Evolutionary conservation across 78 protist genomes (phyloP), one percentile per base, ranked within the genome.

Genomic region (Chrysochromulina tobinii): DNA sequence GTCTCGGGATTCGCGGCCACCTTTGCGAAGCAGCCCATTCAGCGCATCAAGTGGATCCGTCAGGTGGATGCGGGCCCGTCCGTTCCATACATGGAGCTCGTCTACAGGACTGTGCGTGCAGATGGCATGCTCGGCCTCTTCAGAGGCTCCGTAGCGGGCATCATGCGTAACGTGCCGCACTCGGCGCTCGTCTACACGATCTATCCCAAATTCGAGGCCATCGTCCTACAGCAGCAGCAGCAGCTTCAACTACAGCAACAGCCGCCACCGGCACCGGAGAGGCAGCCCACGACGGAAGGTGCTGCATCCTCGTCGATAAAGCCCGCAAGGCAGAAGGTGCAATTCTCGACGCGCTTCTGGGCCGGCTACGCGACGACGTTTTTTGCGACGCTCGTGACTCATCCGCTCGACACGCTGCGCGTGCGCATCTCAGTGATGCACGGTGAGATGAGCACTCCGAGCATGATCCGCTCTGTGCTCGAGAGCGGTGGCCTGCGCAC

Each of bases 361-460:
- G 83, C 83, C 58, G 83, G 83, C 58, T 75, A 17, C 83, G 57
- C 57, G 25, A 75, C 83, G 27, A 12, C 3, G 58, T 50, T 75
- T n/a, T 75, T 18, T 12, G 83, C 83, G 57, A 75, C 83, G 18
- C 12, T 75, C 21, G 83, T 50, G 38, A 75, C 83, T 3, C 83
- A 75, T 12, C 83, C 83, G 18, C 83, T 75, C 83, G 83, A 75
- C 57, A 75, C 83, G 57, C 6, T 75, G 25, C 83, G 83, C 83
- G 83, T 75, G 57, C 51, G 83, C 51, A 75, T 75, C 83, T 50
- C 57, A 3, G 57, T 75, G 23, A 75, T 57, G 27, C 57, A 27
- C 3, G 57, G 83, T 51, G 51, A 69, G 15, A 51, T 4, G 51
- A 27, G 17, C 12, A 3, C 27, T 18, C 51, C 55, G n/a, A 51